Evolutionary conservation across 2,329 filamentous ascomycete species (phyloP), one percentile per base, ranked within the genome.

Genomic region (Chaetomiaceae sp.): DNA sequence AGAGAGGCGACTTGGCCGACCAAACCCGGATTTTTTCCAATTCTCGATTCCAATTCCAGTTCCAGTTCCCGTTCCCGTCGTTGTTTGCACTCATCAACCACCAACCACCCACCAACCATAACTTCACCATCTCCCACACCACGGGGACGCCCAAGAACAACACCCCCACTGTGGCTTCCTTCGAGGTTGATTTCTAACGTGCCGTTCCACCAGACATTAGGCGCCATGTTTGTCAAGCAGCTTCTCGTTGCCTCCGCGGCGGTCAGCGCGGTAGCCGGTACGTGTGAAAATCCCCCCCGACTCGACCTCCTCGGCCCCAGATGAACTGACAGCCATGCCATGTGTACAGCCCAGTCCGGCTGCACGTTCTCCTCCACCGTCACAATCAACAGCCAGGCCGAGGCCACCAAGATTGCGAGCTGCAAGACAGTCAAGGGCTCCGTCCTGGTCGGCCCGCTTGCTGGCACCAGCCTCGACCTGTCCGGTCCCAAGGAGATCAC

Each of bases 361-460:
- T 61, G 59, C 64, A 55, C 56, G 14, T 48, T 54, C 7, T 39
- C 45, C 45, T 6, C 25, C 6, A 72, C 72, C 16, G 70, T 72
- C 55, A 83, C 79, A 59, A 76, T 89, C 72, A 76, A 77, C 68
- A 83, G 78, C 70, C 78, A 74, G 48, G 79, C 81, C 60, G 78
- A 87, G 65, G 82, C 79, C 51, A 76, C 75, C 16, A 67, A 66
- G 43, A 72, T 92, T 54, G 68, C 77, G 48, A 63, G 66, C 57
- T 96, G 91, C 79, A 66, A 71, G n/a, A 86, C 79, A 50, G 77
- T 88, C 65, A 71, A 79, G 45, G 89, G 86, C 63, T 77, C 79
- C 66, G 74, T 96, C 55, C 76, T 80, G 56, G 77, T 95, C 58
- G 76, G 75, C 55, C 73, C 74, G 33, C 65, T 68, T 45, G 76